Percentiles rank a stretch among this genome's conserved stretches.
Evolutionary conservation across 192 early-diverging fungal species (phyloP).

Genomic region (Coemansia sp.): DNA sequence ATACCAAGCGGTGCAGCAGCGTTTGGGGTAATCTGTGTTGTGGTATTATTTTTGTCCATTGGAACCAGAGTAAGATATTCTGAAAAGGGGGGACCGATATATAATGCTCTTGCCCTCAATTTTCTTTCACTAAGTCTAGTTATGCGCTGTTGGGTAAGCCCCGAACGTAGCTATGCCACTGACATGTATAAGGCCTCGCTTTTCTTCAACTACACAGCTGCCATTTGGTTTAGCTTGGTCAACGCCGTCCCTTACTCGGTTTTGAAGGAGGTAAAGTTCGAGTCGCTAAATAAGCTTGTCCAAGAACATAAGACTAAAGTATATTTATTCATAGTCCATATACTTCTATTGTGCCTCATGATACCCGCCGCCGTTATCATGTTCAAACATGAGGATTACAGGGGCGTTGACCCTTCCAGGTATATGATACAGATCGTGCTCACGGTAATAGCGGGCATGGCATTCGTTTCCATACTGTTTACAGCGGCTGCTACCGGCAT

Average conservation of each 20-base stretch:
- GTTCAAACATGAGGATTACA: background rate
- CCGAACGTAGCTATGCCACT: background rate
- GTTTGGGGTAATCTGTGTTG: background rate
- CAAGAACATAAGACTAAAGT: background rate
- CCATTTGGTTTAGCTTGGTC: background rate
- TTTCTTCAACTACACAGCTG: conserved; percentile 25
- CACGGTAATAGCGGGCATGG: background rate
- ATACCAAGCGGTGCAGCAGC: background rate
- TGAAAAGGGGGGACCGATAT: background rate
- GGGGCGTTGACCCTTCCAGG: background rate
- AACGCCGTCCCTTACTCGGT: background rate
- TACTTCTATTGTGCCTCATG: background rate
- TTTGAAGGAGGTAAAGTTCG: background rate
- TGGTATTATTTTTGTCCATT: background rate
- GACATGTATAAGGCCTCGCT: conserved; percentile 17
- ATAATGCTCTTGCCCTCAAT: background rate
- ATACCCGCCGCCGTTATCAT: conserved; percentile 11
- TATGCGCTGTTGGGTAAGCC: conserved; percentile 8
- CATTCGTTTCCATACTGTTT: background rate
- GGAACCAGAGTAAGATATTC: background rate
- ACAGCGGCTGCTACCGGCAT: background rate
- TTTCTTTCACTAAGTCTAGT: background rate
- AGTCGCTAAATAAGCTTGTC: background rate
- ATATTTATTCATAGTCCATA: background rate
- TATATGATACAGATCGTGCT: conserved; percentile 15